Percentiles rank a stretch among this genome's conserved stretches.
phyloP scores from a whole-genome alignment of 2,329 filamentous ascomycete genomes.

The Diplodia seriata region DNA sequence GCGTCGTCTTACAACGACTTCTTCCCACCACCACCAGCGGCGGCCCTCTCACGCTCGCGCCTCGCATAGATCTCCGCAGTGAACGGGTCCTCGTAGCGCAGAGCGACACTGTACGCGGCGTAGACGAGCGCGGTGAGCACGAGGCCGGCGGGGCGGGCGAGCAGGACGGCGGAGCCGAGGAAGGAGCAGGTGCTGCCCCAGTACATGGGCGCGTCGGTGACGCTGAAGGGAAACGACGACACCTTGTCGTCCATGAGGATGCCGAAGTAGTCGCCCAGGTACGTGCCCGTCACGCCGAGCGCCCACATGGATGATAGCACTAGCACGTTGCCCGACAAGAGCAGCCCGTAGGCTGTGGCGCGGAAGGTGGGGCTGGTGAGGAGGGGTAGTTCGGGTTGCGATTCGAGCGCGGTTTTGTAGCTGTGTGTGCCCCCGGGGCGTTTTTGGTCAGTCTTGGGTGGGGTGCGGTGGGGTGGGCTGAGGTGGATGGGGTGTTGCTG shows the following conservation, averaged over 20 bases:
- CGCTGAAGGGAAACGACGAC: constrained; percentile 93
- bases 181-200: constrained; percentile 93
- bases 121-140: constrained; percentile 77
- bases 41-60: constrained; percentile 64
- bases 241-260: constrained; percentile 97
- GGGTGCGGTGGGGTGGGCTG: constrained; percentile 37
- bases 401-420: constrained; percentile 82
- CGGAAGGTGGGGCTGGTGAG: constrained; percentile 67
- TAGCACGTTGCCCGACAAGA: constrained; percentile 79
- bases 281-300: constrained; percentile 92
- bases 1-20: constrained; percentile 38
- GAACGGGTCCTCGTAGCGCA: constrained; percentile 92
- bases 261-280: constrained; percentile 97
- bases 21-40: constrained; percentile 40
- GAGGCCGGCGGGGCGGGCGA: constrained; percentile 85
- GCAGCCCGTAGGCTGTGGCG: constrained; percentile 72
- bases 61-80: constrained; percentile 92
- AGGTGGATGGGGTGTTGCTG: background rate
- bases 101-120: constrained; percentile 78
- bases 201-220: constrained; percentile 94
- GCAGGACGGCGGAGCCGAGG: constrained; percentile 82
- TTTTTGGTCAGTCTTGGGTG: constrained; percentile 3
- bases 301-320: constrained; percentile 90
- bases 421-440: constrained; percentile 55
- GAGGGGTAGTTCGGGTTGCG: constrained; percentile 76